Evolutionary conservation across 192 early-diverging fungal genomes (phyloP).

Genomic region (Dissophora globulifera): DNA sequence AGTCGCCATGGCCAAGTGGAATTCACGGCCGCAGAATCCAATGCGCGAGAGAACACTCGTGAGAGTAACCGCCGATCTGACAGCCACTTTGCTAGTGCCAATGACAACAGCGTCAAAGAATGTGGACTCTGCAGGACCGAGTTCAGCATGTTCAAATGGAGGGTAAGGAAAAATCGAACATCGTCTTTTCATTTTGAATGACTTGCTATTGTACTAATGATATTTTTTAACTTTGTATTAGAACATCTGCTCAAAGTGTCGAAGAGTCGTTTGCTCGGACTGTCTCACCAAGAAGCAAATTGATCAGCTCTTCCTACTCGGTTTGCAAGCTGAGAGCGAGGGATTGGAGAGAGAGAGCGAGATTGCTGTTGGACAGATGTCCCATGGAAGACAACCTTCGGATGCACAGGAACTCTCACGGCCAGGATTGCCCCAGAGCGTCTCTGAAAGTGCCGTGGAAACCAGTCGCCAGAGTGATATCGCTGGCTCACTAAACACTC

Average conservation of each 20-base stretch:
- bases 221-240: conserved; percentile 13
- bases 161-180: conserved; percentile 31
- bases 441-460: conserved; percentile 16
- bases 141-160: conserved; percentile 55
- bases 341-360: too few species aligned
- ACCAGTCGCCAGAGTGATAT: not conserved
- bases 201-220: too few species aligned
- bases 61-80: conserved; percentile 24
- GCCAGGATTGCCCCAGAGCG: conserved; percentile 18
- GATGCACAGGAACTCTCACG: not conserved
- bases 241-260: conserved; percentile 51
- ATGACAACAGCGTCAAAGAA: conserved; percentile 35
- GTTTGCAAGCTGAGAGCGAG: conserved; percentile 38
- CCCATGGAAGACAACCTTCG: not conserved
- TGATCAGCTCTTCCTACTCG: conserved; percentile 42
- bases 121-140: conserved; percentile 54
- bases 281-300: conserved; percentile 60
- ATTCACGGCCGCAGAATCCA: not conserved
- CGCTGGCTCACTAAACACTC: not conserved
- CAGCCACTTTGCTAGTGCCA: conserved; percentile 4
- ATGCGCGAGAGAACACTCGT: conserved; percentile 5
- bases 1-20: conserved; percentile 12
- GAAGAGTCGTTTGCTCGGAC: conserved; percentile 49
- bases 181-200: too few species aligned
- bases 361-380: too few species aligned